Conservation (phyloP, 1,284 basidiomycete species). For the Trichosporon coremiiforme region DNA sequence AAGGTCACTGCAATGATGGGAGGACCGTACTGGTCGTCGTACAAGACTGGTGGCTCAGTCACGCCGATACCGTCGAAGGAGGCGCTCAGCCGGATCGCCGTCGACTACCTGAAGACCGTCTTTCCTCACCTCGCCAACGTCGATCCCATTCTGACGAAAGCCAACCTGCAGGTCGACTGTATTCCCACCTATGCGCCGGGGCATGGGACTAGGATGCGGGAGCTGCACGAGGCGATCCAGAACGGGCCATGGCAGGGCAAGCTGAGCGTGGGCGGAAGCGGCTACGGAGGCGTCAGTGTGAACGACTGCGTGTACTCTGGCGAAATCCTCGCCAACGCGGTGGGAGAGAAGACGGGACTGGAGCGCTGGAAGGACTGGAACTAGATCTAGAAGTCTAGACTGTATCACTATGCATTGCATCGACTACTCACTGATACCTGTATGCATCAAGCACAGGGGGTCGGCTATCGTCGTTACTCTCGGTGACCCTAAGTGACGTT, state of each 20-base stretch:
- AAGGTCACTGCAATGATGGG: conserved; percentile 93
- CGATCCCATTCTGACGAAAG: conserved; percentile 60
- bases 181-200: conserved; percentile 82
- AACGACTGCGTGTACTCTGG: conserved; percentile 84
- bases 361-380: conserved; percentile 47
- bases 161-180: conserved; percentile 67
- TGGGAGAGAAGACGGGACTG: conserved; percentile 48
- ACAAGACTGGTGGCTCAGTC: conserved; percentile 28
- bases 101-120: conserved; percentile 60
- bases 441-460: too few relatives aligned
- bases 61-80: conserved; percentile 24
- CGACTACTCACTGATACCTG: not conserved
- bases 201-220: conserved; percentile 69
- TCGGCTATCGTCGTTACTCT: not conserved
- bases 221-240: conserved; percentile 62
- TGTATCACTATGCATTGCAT: conserved; percentile 22
- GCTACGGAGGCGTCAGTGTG: conserved; percentile 84
- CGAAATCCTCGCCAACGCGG: conserved; percentile 54
- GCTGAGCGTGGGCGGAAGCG: conserved; percentile 78
- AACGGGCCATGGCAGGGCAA: conserved; percentile 62
- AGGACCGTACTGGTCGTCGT: conserved; percentile 67
- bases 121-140: conserved; percentile 57
- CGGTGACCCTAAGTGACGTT: not conserved
- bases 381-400: conserved; percentile 17
- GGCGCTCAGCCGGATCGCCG: conserved; percentile 47